Evolutionary conservation across 2,329 filamentous ascomycete genomes (phyloP), one percentile per base, ranked within the genome.

Genomic region (Colletotrichum ledebouriae): DNA sequence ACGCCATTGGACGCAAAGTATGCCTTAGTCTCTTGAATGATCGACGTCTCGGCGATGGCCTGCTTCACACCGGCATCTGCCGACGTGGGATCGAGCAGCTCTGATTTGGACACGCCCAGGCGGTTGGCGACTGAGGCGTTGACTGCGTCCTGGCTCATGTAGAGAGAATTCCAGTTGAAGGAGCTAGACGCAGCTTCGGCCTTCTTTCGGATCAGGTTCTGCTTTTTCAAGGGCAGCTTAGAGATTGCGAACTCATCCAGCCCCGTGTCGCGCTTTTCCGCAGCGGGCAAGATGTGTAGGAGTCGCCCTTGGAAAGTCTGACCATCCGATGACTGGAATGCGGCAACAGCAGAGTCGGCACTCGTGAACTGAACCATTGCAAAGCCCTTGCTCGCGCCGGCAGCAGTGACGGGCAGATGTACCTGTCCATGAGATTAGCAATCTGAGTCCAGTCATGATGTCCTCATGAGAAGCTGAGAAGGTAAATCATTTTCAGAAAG

Each of bases 81-180:
- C 67, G 93, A 97, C 4, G 95, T 97, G n/a, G 95, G 96, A 80
- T 99, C 95, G 52, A 99, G 85, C 65, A 99, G 82, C 74, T 97
- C 94, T 11, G 94, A 90, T 83, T 99, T 99, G 63, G 92, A 91
- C 65, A 99, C 88, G 53, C 95, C 94, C 65, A 99, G 85, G 61
- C 94, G 91, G 76, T 91, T 89, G 55, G 96, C 94, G 70, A 97
- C 89, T 6, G 94, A 97, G 56, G 93, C 90, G 80, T 98, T 94
- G 59, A 99, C 94, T 58, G 96, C 93, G 82, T 99, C 94, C 81
- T 94, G 92, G 80, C 92, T 98, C 92, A 99, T 97, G 80, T 96
- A 99, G n/a, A 99, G 84, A n/a, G 94, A 95, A 83, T 99, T 99
- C 96, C 96, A 99, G 78, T 95, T 97, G 82, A 98, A 98, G 1